phyloP scores from a whole-genome alignment of 345 rosid genomes.

The Eucalyptus cloeziana region DNA sequence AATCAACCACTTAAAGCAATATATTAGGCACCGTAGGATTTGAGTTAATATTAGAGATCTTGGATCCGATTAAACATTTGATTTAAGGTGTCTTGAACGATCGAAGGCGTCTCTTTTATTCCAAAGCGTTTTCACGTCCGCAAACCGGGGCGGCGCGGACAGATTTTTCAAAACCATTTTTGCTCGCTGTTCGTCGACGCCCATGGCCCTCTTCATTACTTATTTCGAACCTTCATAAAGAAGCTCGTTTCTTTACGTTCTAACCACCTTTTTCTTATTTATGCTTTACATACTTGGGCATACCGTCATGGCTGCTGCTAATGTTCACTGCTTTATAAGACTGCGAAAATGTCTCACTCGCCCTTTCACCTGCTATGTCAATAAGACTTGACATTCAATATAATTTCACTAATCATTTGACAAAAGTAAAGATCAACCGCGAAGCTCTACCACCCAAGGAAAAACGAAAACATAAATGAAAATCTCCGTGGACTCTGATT shows the following conservation, averaged over 20 bases:
- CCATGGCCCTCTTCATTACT: background rate
- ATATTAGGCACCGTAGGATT: no score
- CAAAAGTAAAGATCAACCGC: background rate
- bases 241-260: background rate
- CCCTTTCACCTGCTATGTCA: background rate
- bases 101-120: no score
- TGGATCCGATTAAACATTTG: no score
- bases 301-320: rapidly evolving
- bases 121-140: no score
- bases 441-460: background rate
- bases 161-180: no score
- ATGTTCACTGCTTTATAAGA: background rate
- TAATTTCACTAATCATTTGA: background rate
- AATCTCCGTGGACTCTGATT: background rate
- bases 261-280: background rate
- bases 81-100: no score
- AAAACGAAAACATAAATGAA: background rate
- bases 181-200: no score
- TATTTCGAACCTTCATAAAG: rapidly evolving
- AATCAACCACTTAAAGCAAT: no score
- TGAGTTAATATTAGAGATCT: no score
- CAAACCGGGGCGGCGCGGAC: no score
- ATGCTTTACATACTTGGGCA: background rate
- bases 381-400: background rate
- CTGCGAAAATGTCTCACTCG: background rate